Percentiles rank a stretch among this genome's conserved stretches.
These are phyloP conservation scores for Penicillium crustosum DNA, from an alignment of 2,329 filamentous ascomycete species.

Conservation along the genomic window DNA sequence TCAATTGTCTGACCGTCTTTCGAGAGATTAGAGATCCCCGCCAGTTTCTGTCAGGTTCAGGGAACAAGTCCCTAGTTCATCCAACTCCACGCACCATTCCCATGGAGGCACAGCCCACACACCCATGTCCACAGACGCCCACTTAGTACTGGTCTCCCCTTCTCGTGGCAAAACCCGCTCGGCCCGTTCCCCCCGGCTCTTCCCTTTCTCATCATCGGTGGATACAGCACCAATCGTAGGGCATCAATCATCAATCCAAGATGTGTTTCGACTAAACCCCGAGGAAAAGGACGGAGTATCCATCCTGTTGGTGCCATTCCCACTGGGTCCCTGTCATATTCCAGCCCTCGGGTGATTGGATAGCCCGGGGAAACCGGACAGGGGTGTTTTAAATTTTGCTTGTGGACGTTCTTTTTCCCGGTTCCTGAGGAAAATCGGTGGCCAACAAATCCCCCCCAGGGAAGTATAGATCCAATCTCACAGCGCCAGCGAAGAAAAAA, in stretches of 20 bases:
- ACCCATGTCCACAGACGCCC: not conserved
- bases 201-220: constrained; percentile 21
- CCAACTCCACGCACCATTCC: constrained; percentile 3
- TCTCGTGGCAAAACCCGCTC: constrained; percentile 27
- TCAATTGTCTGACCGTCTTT: constrained; percentile 17
- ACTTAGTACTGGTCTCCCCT: not conserved
- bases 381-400: not conserved
- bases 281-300: not conserved
- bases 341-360: not conserved
- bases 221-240: constrained; percentile 16
- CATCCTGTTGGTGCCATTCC: constrained; percentile 1
- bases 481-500: not conserved
- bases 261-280: not conserved
- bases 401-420: not conserved
- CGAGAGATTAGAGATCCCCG: not conserved
- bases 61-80: constrained; percentile 1
- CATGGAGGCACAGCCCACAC: constrained; percentile 6
- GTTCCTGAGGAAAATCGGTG: constrained; percentile 12
- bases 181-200: constrained; percentile 33
- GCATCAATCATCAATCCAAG: not conserved
- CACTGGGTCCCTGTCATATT: constrained; percentile 3
- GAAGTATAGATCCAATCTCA: constrained; percentile 5
- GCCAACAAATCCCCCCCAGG: not conserved
- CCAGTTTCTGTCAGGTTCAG: constrained; percentile 3
- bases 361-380: not conserved